Base-by-base conservation (phyloP, 371 early-diverging fungal genomes). In the Dichotomocladium elegans region DNA sequence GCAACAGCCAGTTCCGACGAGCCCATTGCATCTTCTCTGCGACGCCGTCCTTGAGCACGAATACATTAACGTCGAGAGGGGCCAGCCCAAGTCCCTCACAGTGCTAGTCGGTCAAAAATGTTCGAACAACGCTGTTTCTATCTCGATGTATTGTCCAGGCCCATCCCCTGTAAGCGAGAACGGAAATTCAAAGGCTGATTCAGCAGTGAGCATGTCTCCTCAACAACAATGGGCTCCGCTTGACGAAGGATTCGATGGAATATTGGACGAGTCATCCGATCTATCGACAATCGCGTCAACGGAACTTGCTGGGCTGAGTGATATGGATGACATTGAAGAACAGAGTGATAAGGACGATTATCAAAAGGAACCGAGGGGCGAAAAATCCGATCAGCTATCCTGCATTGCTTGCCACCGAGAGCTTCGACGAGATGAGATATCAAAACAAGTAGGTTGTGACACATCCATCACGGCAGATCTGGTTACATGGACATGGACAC, bases 401-500 rank as follows among this genome's bases (percentile, higher is more conserved):
- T 75, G 76, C 41, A 60, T 69, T 40, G 72, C 66, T 26, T 75
- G 76, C 45, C 26, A 44, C 5, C 60, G 66, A 12, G 68, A 64
- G 19, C 35, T 75, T 17, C 47, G 55, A 25, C 60, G 55, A 28
- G 58, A 65, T 24, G 63, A 69, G 44, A 51, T 69, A 8, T 52
- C 70, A 15, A 64, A 69, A 24, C 64, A 62, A 17, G 45, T 57
- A 4, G 70, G 60, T 3, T 45, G 61, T 2, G 70, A 63, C 35
- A 22, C 63, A 26, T 56, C 61, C 2, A 52, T 73, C n/a, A 63
- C 68, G 0, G 65, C 64, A 29, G 72, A 70, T 11, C 43, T 76
- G 0, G 73, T 68, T 3, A 76, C 76, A n/a, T 76, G 76, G 76
- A 66, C 70, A 5, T 76, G 76, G 76, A 76, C 66, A 17, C 76